These are phyloP conservation scores for Ophiostoma sp. DNA, from an alignment of 2,329 filamentous ascomycete genomes.

Conservation along the genomic window DNA sequence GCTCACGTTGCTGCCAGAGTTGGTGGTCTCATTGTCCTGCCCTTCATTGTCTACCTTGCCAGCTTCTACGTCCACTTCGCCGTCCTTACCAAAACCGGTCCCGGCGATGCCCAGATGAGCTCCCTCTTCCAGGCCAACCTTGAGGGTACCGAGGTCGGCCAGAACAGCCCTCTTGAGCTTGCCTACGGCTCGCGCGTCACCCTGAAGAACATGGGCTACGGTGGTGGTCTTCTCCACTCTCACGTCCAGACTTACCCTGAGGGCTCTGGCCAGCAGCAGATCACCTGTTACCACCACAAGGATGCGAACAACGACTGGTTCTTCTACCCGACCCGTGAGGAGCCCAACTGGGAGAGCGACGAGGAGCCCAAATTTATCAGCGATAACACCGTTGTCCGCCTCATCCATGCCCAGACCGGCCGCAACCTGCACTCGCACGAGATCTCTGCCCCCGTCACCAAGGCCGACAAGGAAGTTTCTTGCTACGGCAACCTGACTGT, in stretches of 20 bases:
- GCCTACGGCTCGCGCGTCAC: conserved; percentile 87
- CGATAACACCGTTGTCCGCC: conserved; percentile 75
- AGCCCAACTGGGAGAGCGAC: conserved; percentile 70
- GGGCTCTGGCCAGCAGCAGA: conserved; percentile 89
- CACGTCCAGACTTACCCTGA: conserved; percentile 96
- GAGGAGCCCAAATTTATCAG: conserved; percentile 73
- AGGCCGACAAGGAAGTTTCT: conserved; percentile 89
- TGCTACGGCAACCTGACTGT: conserved; percentile 94
- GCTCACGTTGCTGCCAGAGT: conserved; percentile 80
- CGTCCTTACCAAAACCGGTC: conserved; percentile 88
- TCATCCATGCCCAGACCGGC: conserved; percentile 93
- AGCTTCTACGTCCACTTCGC: conserved; percentile 95
- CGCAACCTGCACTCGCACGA: conserved; percentile 96
- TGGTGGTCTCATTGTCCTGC: conserved; percentile 83
- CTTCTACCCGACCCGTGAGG: conserved; percentile 87
- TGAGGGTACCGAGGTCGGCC: conserved; percentile 87
- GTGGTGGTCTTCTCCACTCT: conserved; percentile 91
- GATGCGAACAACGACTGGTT: conserved; percentile 99
- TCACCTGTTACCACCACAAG: conserved; percentile 99
- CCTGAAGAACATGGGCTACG: conserved; percentile 99
- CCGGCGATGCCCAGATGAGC: conserved; percentile 99
- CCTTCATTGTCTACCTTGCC: conserved; percentile 88
- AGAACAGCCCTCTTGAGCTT: conserved; percentile 89
- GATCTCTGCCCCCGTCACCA: conserved; percentile 83
- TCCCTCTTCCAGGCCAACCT: conserved; percentile 98